Evolutionary conservation across 2,329 filamentous ascomycete genomes (phyloP).

Genomic region (Neophaeococcomyces aloes): DNA sequence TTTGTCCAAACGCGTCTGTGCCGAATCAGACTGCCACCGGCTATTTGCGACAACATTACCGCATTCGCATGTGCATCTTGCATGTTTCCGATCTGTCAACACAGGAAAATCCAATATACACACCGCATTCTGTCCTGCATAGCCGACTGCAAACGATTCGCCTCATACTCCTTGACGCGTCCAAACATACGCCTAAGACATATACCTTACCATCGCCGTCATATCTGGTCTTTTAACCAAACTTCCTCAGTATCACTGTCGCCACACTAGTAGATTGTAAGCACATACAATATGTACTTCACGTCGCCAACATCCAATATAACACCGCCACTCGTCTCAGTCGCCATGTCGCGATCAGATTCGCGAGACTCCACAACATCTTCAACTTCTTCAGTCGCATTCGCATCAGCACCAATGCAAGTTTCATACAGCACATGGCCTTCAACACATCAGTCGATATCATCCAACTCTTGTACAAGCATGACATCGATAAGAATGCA

Average conservation of each 20-base stretch:
- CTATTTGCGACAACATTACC: neutral
- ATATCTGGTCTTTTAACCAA: neutral
- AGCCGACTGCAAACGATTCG: slow-evolving; percentile 1
- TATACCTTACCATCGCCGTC: slow-evolving; percentile 1
- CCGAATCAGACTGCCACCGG: slow-evolving; percentile 6
- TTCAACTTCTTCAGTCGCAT: slow-evolving; percentile 2
- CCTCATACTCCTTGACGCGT: neutral
- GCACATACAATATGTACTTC: slow-evolving; percentile 22
- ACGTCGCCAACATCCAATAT: slow-evolving; percentile 20
- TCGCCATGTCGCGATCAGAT: slow-evolving; percentile 22
- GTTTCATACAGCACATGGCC: slow-evolving; percentile 17
- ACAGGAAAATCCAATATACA: neutral
- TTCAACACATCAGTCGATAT: slow-evolving; percentile 11
- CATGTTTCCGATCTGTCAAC: neutral
- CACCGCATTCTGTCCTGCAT: neutral
- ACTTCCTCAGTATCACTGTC: too few species aligned
- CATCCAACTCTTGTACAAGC: slow-evolving; percentile 13
- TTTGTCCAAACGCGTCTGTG: slow-evolving; percentile 11
- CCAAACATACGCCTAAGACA: neutral
- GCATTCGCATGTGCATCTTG: slow-evolving; percentile 1
- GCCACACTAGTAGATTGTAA: too few species aligned
- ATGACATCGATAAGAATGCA: slow-evolving; percentile 15
- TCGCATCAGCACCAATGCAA: slow-evolving; percentile 15
- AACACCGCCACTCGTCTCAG: slow-evolving; percentile 19
- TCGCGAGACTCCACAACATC: slow-evolving; percentile 20